Evolutionary conservation across 257 asterid species (phyloP), one percentile per base, ranked within the genome.

Genomic region (Nicotiana obtusifolia): DNA sequence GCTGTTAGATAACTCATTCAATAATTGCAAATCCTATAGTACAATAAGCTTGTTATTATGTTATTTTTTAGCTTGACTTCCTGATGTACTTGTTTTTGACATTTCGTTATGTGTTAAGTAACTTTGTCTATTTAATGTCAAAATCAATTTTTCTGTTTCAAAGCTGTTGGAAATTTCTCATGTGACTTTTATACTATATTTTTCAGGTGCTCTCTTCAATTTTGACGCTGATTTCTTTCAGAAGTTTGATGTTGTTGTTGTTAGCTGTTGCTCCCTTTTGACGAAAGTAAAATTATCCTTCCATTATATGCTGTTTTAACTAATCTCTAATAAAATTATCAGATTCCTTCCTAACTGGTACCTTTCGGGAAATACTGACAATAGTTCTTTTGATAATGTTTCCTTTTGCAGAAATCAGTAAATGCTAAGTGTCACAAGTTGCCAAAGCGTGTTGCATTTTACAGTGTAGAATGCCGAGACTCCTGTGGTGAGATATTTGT

Each of bases 401-500:
- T 80, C 60, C 68, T 76, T 76, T 22, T 56, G 88, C 97, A 96
- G 99, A 89, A 86, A 88, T 90, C 90, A 62, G 92, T 91, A 80
- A 96, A 96, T 73, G 95, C 91, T 80, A 94, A 91, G 89, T 96
- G 99, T 77, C 99, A 96, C 89, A 93, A 90, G 87, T 85, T 73
- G 78, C 85, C 86, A 66, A 96, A 91, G 85, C 97, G 97, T 19
- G 87, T 91, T 65, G 92, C 98, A 56, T 96, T 94, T 90, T 96
- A 96, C 84, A 76, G 92, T 19, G 98, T 96, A 82, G 97, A 96
- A 83, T 94, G 97, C 87, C 92, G 98, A 86, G 99, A 91, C 85
- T 91, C 94, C 4, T 96, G 99, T 77, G 99, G 97, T 64, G 99
- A 96, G 90, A 88, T 96, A 83, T 96, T 96, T 87, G 95, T 94